Conservation (phyloP, 2,329 filamentous ascomycete genomes). For the Colletotrichum chlorophyti region DNA sequence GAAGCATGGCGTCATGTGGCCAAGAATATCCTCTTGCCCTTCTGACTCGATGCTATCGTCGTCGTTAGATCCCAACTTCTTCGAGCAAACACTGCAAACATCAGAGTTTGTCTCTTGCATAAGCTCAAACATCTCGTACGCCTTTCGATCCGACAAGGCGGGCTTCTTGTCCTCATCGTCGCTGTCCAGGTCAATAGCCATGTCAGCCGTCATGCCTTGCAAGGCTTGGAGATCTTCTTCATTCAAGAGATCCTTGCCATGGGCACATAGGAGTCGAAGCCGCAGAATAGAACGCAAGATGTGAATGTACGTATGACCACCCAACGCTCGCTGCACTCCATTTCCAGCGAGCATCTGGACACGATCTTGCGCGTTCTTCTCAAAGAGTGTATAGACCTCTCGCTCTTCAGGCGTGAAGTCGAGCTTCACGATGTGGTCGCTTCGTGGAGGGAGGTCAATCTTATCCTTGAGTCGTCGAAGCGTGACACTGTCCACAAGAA, state of each 20-base stretch:
- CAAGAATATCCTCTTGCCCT: slow-evolving; percentile 69
- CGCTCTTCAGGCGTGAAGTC: slow-evolving; percentile 79
- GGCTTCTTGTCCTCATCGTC: slow-evolving; percentile 66
- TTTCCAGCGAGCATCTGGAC: slow-evolving; percentile 73
- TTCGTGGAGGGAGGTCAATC: slow-evolving; percentile 79
- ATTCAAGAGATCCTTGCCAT: slow-evolving; percentile 89
- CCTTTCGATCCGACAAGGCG: slow-evolving; percentile 71
- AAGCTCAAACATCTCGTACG: slow-evolving; percentile 84
- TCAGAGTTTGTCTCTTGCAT: slow-evolving; percentile 85
- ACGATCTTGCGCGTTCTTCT: slow-evolving; percentile 79
- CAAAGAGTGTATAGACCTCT: slow-evolving; percentile 83
- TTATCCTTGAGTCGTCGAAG: slow-evolving; percentile 90
- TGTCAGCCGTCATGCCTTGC: slow-evolving; percentile 81
- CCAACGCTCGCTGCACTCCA: slow-evolving; percentile 67
- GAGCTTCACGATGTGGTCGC: slow-evolving; percentile 76
- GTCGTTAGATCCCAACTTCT: slow-evolving; percentile 64
- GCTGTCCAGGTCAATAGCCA: slow-evolving; percentile 88
- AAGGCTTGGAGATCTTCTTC: slow-evolving; percentile 82
- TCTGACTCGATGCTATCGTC: slow-evolving; percentile 65
- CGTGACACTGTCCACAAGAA: slow-evolving; percentile 94
- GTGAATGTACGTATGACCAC: slow-evolving; percentile 90
- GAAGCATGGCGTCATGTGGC: slow-evolving; percentile 85
- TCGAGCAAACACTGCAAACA: slow-evolving; percentile 73
- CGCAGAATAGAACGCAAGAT: slow-evolving; percentile 91
- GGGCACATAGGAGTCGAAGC: slow-evolving; percentile 88